Conservation (phyloP, 495 filamentous ascomycete species). For the Trichoderma erinaceum region DNA sequence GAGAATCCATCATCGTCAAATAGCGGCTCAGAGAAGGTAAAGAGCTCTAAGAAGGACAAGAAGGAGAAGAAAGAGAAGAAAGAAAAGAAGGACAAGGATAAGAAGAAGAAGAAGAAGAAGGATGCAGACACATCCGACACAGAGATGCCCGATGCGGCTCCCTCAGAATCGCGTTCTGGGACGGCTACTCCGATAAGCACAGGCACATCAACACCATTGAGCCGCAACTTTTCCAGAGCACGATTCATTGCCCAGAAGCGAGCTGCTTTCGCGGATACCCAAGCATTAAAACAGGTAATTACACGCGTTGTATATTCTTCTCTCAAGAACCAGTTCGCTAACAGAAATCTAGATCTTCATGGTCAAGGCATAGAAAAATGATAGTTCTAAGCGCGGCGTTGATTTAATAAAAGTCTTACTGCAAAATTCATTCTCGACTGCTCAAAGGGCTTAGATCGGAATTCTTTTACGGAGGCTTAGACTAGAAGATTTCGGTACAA, state of each 20-base stretch:
- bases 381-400: background rate
- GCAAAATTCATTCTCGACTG: background rate
- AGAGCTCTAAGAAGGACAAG: conserved; percentile 18
- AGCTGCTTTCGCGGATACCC: conserved; percentile 62
- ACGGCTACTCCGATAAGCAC: conserved; percentile 26
- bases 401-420: background rate
- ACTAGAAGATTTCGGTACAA: background rate
- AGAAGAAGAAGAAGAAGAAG: conserved; percentile 26
- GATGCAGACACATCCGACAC: conserved; percentile 15
- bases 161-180: conserved; percentile 20
- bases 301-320: conserved; percentile 15
- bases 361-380: conserved; percentile 49
- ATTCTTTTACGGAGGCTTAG: background rate
- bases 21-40: conserved; percentile 19
- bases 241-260: conserved; percentile 75
- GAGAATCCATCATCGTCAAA: background rate
- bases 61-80: conserved; percentile 41
- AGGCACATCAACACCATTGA: conserved; percentile 20
- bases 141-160: conserved; percentile 16
- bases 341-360: conserved; percentile 59
- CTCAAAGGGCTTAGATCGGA: background rate
- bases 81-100: conserved; percentile 36
- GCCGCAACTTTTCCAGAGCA: conserved; percentile 54
- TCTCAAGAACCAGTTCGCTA: conserved; percentile 23
- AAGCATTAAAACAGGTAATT: conserved; percentile 68